A percentile compares a stretch with the other conserved stretches of the same genome.
Conservation (phyloP, 148 eudicot genomes). For the Dysphania ambrosioides region DNA sequence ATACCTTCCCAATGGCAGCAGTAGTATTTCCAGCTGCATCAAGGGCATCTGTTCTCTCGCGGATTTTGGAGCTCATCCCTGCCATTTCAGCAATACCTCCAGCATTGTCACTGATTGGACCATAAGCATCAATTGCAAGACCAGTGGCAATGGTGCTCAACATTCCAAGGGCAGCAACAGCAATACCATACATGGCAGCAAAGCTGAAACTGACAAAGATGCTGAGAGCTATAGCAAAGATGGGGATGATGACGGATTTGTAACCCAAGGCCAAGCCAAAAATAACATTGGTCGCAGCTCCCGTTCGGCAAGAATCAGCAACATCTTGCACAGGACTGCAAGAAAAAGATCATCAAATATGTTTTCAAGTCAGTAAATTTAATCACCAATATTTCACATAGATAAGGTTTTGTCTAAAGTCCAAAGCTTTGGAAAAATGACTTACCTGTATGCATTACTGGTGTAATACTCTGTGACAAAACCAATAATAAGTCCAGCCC, state of each 20-base stretch:
- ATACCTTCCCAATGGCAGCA: conserved; percentile 90
- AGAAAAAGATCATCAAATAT: not conserved
- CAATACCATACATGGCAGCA: conserved; percentile 91
- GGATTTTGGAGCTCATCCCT: conserved; percentile 80
- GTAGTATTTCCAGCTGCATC: conserved; percentile 95
- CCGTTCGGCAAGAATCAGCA: conserved; percentile 89
- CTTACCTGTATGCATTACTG: conserved; percentile 81
- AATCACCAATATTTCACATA: not conserved
- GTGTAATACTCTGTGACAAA: conserved; percentile 85
- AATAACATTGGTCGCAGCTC: conserved; percentile 89
- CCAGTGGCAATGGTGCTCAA: conserved; percentile 90
- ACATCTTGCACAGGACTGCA: conserved; percentile 91
- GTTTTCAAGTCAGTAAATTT: not conserved
- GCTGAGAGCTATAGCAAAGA: conserved; percentile 77
- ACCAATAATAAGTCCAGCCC: conserved; percentile 93
- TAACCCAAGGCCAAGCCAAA: conserved; percentile 87
- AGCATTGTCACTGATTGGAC: conserved; percentile 94
- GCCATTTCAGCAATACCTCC: conserved; percentile 97
- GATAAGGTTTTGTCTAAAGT: not conserved
- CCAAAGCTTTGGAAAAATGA: not conserved
- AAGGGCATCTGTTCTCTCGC: conserved; percentile 94
- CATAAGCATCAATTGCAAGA: conserved; percentile 85
- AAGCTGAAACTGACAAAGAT: conserved; percentile 75
- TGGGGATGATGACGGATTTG: conserved; percentile 82
- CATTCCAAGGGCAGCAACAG: conserved; percentile 91